These are phyloP conservation scores for Monosporascus sp. DNA, from an alignment of 2,329 filamentous ascomycete genomes.

Conservation along the genomic window DNA sequence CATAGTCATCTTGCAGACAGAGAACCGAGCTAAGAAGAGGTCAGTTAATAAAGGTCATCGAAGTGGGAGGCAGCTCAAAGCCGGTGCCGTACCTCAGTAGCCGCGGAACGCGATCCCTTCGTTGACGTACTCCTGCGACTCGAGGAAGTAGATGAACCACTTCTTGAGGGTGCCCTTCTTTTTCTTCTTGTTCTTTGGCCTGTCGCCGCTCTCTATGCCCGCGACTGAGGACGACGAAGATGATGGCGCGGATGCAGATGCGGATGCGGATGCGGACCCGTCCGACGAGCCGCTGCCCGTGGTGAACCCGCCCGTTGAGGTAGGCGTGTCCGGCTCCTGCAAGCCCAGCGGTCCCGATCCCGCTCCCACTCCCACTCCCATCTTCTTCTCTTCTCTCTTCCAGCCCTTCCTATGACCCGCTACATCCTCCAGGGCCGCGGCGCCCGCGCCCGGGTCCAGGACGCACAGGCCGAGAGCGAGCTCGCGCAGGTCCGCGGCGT, in stretches of 20 bases:
- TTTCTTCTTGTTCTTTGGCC: not conserved
- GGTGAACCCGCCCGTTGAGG: too few species aligned
- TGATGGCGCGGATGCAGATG: not conserved
- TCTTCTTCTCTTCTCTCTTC: too few species aligned
- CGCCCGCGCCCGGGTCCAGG: not conserved
- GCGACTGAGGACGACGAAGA: not conserved
- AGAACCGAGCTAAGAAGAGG: too few species aligned
- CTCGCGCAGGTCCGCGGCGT: not conserved
- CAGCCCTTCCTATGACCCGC: too few species aligned
- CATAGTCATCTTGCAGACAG: too few species aligned
- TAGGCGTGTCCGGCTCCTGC: too few species aligned
- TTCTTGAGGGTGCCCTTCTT: not conserved
- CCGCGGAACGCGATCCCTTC: not conserved
- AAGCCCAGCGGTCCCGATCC: too few species aligned
- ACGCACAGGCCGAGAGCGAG: not conserved
- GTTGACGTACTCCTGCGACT: not conserved
- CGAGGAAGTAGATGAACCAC: not conserved
- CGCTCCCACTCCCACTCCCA: too few species aligned
- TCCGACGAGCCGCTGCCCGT: too few species aligned
- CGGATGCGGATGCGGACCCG: not conserved
- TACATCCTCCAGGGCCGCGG: not conserved
- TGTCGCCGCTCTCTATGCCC: not conserved
- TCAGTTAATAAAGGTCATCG: too few species aligned
- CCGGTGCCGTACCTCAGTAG: not conserved
- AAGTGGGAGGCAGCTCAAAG: too few species aligned